Conservation (phyloP, 2,329 filamentous ascomycete genomes). For the Ceratocystis albifundus region DNA sequence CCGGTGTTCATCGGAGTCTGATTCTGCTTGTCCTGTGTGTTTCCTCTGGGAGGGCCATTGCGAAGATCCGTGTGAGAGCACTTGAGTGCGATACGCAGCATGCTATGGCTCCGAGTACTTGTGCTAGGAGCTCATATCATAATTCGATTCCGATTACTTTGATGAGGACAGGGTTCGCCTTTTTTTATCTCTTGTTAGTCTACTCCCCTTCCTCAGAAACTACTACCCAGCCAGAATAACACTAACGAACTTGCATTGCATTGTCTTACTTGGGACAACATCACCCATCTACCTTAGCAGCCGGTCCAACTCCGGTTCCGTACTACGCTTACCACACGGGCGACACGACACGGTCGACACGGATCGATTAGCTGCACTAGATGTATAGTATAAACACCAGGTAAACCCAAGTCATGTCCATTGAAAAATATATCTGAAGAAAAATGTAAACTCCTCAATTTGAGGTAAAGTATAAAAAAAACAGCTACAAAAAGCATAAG, state of each 20-base stretch:
- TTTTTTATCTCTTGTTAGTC: constrained; percentile 25
- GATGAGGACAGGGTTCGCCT: constrained; percentile 57
- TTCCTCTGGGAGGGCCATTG: constrained; percentile 82
- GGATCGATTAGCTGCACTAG: too few species aligned
- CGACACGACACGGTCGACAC: too few species aligned
- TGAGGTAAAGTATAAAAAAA: too few species aligned
- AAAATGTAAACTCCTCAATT: too few species aligned
- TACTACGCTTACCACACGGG: too few species aligned
- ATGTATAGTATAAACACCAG: too few species aligned
- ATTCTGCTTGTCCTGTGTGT: constrained; percentile 25
- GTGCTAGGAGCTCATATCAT: constrained; percentile 34
- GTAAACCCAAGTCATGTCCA: too few species aligned
- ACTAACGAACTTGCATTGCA: constrained; percentile 1
- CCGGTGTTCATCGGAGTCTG: not conserved
- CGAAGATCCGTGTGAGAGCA: constrained; percentile 71
- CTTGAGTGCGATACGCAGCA: constrained; percentile 96
- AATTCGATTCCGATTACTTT: constrained; percentile 93
- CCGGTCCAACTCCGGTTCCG: too few species aligned
- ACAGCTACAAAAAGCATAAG: too few species aligned
- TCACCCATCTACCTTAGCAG: too few species aligned
- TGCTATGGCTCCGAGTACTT: constrained; percentile 30
- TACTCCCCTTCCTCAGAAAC: not conserved
- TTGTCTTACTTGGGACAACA: not conserved
- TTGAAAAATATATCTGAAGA: too few species aligned
- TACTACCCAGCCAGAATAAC: not conserved